Evolutionary conservation across 1,284 basidiomycete genomes (phyloP).

Genomic region (Gymnopus androsaceus): DNA sequence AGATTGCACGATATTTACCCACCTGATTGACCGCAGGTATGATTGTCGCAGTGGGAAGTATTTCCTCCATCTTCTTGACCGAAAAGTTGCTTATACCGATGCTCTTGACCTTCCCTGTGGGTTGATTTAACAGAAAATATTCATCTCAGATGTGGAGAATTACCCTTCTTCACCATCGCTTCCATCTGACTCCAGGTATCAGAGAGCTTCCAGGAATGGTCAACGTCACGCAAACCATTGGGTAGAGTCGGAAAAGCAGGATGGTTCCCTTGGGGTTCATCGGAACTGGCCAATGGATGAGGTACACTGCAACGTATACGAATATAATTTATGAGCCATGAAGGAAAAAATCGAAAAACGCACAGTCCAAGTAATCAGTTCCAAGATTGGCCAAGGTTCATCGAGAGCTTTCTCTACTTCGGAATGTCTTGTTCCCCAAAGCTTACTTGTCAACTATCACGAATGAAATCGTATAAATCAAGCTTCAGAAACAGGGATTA

Average conservation of each 20-base stretch:
- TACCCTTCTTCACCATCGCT: slow-evolving; percentile 64
- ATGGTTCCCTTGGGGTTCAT: slow-evolving; percentile 78
- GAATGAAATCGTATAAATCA: slow-evolving; percentile 2
- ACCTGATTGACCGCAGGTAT: slow-evolving; percentile 69
- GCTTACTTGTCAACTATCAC: slow-evolving; percentile 65
- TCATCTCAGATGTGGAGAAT: neutral
- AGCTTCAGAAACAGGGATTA: neutral
- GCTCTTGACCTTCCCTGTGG: slow-evolving; percentile 65
- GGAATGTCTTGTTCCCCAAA: slow-evolving; percentile 74
- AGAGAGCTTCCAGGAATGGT: slow-evolving; percentile 62
- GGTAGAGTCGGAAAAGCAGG: slow-evolving; percentile 66
- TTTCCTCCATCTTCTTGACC: slow-evolving; percentile 60
- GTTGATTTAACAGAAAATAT: slow-evolving; percentile 25
- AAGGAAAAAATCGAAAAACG: slow-evolving; percentile 25
- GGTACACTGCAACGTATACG: slow-evolving; percentile 51
- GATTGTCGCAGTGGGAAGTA: slow-evolving; percentile 57
- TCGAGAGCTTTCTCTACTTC: slow-evolving; percentile 77
- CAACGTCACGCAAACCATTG: slow-evolving; percentile 70
- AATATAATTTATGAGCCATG: neutral
- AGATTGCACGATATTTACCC: slow-evolving; percentile 12
- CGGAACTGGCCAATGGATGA: slow-evolving; percentile 84
- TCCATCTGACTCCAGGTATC: slow-evolving; percentile 89
- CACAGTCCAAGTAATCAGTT: slow-evolving; percentile 77
- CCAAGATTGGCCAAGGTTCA: slow-evolving; percentile 73
- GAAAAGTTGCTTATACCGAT: slow-evolving; percentile 81